Evolutionary conservation across 2,329 filamentous ascomycete species (phyloP).

Genomic region (Xylaria sp.): DNA sequence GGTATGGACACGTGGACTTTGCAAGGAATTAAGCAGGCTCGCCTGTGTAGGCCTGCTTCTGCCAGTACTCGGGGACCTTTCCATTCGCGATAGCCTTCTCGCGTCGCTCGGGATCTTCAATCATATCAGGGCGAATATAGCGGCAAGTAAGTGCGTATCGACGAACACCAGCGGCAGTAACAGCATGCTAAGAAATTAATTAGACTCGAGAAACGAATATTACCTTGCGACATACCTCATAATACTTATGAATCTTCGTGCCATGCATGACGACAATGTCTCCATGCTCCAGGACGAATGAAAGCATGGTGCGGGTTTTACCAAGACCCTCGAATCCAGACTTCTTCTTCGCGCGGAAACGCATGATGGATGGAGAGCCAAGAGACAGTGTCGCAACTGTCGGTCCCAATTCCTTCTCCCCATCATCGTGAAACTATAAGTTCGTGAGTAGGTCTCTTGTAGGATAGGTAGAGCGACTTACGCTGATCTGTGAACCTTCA

Average conservation of each 20-base stretch:
- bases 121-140: constrained; percentile 38
- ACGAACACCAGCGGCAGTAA: constrained; percentile 26
- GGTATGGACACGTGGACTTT: neutral
- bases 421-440: constrained; percentile 71
- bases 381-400: constrained; percentile 71
- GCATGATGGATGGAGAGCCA: constrained; percentile 68
- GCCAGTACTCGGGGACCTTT: constrained; percentile 32
- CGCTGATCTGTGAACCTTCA: constrained; percentile 66
- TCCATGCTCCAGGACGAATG: constrained; percentile 65
- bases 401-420: constrained; percentile 70
- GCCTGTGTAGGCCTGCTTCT: constrained; percentile 32
- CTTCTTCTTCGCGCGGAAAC: constrained; percentile 64
- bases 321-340: constrained; percentile 17
- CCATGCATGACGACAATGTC: constrained; percentile 75
- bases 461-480: constrained; percentile 47
- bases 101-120: constrained; percentile 27
- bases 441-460: constrained; percentile 6
- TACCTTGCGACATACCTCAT: constrained; percentile 58
- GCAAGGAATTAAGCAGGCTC: constrained; percentile 2
- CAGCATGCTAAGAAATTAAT: constrained; percentile 34
- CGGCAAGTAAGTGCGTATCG: constrained; percentile 40
- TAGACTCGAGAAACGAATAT: neutral
- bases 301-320: constrained; percentile 46
- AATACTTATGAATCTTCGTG: constrained; percentile 65
- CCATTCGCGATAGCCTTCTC: constrained; percentile 32